phyloP scores from a whole-genome alignment of 805 yeast genomes.

The Yarrowia sp. region DNA sequence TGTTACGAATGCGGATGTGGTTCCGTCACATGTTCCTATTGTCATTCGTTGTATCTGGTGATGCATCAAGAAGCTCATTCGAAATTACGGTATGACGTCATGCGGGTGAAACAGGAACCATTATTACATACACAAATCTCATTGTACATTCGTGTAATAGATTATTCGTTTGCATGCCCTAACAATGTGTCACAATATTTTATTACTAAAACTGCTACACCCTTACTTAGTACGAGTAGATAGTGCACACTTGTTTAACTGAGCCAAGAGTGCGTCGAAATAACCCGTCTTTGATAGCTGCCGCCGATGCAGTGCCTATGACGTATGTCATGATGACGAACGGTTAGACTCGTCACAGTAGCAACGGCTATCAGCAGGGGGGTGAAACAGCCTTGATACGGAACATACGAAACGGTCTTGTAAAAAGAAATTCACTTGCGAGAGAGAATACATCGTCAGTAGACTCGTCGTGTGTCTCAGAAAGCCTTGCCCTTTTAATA shows the following conservation, averaged over 20 bases:
- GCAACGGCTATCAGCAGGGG: slow-evolving; percentile 11
- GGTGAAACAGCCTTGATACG: not conserved
- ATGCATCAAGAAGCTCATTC: not conserved
- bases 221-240: not conserved
- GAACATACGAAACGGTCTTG: too few species aligned
- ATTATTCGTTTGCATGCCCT: too few species aligned
- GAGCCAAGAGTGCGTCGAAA: not conserved
- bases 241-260: not conserved
- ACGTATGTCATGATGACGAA: not conserved
- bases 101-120: not conserved
- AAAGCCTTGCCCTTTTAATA: not conserved
- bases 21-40: not conserved
- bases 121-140: not conserved
- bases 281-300: not conserved
- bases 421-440: not conserved
- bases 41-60: not conserved
- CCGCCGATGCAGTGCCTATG: not conserved
- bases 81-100: slow-evolving; percentile 1
- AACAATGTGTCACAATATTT: not conserved
- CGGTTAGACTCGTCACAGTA: not conserved
- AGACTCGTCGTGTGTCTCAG: not conserved
- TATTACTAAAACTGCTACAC: not conserved
- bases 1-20: not conserved
- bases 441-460: not conserved
- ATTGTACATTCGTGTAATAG: too few species aligned